A percentile compares a stretch with the other conserved stretches of the same genome.
Evolutionary conservation across 306 rosid species (phyloP).

Genomic region (Cucurbita maxima): DNA sequence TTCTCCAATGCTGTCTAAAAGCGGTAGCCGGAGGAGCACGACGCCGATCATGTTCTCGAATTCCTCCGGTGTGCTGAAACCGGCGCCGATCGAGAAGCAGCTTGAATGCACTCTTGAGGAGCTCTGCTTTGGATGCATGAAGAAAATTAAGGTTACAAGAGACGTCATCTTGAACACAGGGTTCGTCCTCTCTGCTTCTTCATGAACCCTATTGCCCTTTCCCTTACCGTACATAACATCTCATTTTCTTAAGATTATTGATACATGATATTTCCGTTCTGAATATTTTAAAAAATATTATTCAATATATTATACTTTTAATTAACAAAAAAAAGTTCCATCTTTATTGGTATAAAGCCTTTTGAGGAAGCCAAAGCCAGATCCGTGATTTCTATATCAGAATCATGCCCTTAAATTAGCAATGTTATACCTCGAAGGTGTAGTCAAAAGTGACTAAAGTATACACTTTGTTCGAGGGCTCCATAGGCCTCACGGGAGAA

Average conservation of each 20-base stretch:
- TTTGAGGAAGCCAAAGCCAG: too few species aligned
- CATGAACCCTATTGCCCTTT: not conserved
- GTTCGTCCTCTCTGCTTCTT: constrained; percentile 22
- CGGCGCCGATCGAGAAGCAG: constrained; percentile 43
- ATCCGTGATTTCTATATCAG: too few species aligned
- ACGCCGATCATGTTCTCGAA: constrained; percentile 58
- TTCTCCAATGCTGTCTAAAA: constrained; percentile 8
- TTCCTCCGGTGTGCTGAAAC: constrained; percentile 63
- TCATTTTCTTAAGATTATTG: not conserved
- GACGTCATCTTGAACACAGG: constrained; percentile 32
- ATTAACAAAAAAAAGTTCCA: too few species aligned
- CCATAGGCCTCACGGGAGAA: too few species aligned
- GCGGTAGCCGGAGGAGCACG: constrained; percentile 12
- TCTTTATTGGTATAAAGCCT: too few species aligned
- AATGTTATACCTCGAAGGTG: too few species aligned
- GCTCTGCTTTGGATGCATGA: constrained; percentile 65
- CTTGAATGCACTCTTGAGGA: constrained; percentile 83
- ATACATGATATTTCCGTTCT: too few species aligned
- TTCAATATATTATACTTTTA: too few species aligned
- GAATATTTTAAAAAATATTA: too few species aligned
- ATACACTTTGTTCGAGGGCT: too few species aligned
- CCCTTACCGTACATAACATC: not conserved
- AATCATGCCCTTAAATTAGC: too few species aligned
- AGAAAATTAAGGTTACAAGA: constrained; percentile 52
- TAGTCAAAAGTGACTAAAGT: too few species aligned